phyloP scores from a whole-genome alignment of 257 asterid genomes.

The Solanum piurae region DNA sequence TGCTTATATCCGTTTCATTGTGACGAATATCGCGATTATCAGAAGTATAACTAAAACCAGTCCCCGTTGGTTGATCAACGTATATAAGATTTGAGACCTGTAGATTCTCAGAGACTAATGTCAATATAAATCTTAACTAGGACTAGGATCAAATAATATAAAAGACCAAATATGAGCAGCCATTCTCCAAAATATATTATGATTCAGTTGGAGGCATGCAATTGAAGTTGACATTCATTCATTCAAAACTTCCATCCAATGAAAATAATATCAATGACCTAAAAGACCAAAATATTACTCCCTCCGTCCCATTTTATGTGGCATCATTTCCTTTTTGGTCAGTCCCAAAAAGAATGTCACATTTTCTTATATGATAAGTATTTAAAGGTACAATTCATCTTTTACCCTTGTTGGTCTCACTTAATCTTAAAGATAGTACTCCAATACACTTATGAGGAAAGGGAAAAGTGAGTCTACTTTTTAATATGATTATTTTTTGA shows the following conservation, averaged over 20 bases:
- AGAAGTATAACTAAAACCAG: conserved; percentile 54
- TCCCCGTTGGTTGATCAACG: conserved; percentile 49
- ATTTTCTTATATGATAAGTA: too few species aligned
- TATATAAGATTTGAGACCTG: conserved; percentile 48
- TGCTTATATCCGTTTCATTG: conserved; percentile 42
- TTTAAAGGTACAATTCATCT: too few species aligned
- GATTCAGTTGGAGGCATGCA: neutral
- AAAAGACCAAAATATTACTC: neutral
- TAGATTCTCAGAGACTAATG: neutral
- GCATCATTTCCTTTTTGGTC: too few species aligned
- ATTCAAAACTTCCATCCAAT: neutral
- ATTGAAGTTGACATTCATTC: neutral
- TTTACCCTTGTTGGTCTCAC: too few species aligned
- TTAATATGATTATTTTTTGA: too few species aligned
- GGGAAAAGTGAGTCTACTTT: too few species aligned
- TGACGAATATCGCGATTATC: conserved; percentile 32
- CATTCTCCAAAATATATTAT: neutral
- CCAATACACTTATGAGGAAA: too few species aligned
- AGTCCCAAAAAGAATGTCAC: too few species aligned
- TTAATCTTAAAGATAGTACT: too few species aligned
- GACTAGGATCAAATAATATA: neutral
- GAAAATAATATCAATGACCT: neutral
- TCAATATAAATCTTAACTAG: neutral
- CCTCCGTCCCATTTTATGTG: too few species aligned
- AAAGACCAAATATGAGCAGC: neutral